phyloP scores from a whole-genome alignment of 495 filamentous ascomycete species.

The Cercophora samala region DNA sequence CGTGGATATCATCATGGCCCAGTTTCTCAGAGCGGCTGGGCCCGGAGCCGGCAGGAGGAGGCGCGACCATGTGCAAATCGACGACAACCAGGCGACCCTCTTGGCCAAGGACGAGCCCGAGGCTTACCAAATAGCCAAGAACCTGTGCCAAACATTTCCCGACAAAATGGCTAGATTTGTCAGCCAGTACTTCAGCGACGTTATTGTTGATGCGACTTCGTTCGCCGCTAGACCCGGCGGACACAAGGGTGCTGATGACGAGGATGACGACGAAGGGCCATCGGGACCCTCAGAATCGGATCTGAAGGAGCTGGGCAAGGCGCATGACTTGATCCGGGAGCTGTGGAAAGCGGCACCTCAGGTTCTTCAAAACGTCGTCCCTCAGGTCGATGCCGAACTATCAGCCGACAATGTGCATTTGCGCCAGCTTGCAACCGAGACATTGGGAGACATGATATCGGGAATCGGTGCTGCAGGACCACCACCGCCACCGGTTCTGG shows the following conservation, averaged over 20 bases:
- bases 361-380: slow-evolving; percentile 89
- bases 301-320: slow-evolving; percentile 80
- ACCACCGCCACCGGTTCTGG: slow-evolving; percentile 65
- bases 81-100: slow-evolving; percentile 66
- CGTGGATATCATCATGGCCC: slow-evolving; percentile 90
- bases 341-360: slow-evolving; percentile 89
- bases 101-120: slow-evolving; percentile 80
- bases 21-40: slow-evolving; percentile 86
- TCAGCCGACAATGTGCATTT: slow-evolving; percentile 84
- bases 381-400: slow-evolving; percentile 89
- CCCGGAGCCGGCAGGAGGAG: slow-evolving; percentile 56
- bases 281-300: slow-evolving; percentile 73
- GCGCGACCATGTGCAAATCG: slow-evolving; percentile 35
- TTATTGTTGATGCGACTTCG: slow-evolving; percentile 82
- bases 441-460: slow-evolving; percentile 87
- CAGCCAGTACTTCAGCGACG: slow-evolving; percentile 94
- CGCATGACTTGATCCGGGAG: slow-evolving; percentile 83
- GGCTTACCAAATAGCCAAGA: slow-evolving; percentile 94
- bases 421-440: slow-evolving; percentile 83
- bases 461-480: slow-evolving; percentile 88
- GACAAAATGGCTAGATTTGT: slow-evolving; percentile 93
- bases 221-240: slow-evolving; percentile 48
- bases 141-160: slow-evolving; percentile 82
- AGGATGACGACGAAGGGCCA: slow-evolving; percentile 65
- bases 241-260: slow-evolving; percentile 55